Percentiles rank a stretch among this genome's conserved stretches.
Evolutionary conservation across 805 yeast species (phyloP).

Genomic region (Ogataea paraovalis): DNA sequence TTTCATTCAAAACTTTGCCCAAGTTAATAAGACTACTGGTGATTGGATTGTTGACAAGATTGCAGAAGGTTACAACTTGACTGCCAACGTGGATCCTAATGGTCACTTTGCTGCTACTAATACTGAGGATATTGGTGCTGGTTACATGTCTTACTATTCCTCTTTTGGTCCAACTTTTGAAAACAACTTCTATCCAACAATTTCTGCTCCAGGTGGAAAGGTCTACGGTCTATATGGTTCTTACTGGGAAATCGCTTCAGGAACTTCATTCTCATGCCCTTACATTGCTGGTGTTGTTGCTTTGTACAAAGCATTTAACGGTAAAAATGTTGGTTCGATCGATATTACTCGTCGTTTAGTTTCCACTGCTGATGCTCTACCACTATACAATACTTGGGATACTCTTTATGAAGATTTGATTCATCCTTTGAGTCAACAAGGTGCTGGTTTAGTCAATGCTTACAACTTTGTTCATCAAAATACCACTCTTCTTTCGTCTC

Average conservation of each 20-base stretch:
- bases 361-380: not conserved
- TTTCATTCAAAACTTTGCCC: not conserved
- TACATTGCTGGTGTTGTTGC: not conserved
- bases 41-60: constrained; percentile 3
- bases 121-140: constrained; percentile 9
- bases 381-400: not conserved
- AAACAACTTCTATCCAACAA: constrained; percentile 15
- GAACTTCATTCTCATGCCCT: no score
- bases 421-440: constrained; percentile 18
- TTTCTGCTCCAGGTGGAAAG: constrained; percentile 10
- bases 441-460: constrained; percentile 18
- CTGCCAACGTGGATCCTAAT: not conserved
- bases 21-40: constrained; percentile 6
- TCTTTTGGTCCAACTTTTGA: constrained; percentile 21
- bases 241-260: no score
- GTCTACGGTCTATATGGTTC: no score
- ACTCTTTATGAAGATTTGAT: not conserved
- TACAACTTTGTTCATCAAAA: constrained; percentile 10
- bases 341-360: not conserved
- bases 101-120: not conserved
- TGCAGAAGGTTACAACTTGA: constrained; percentile 3
- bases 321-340: not conserved
- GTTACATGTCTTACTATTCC: constrained; percentile 13
- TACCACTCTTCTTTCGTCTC: constrained; percentile 8
- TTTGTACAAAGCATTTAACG: not conserved